These are phyloP conservation scores for Calendula officinalis DNA, from an alignment of 129 eudicot species.

Conservation along the genomic window DNA sequence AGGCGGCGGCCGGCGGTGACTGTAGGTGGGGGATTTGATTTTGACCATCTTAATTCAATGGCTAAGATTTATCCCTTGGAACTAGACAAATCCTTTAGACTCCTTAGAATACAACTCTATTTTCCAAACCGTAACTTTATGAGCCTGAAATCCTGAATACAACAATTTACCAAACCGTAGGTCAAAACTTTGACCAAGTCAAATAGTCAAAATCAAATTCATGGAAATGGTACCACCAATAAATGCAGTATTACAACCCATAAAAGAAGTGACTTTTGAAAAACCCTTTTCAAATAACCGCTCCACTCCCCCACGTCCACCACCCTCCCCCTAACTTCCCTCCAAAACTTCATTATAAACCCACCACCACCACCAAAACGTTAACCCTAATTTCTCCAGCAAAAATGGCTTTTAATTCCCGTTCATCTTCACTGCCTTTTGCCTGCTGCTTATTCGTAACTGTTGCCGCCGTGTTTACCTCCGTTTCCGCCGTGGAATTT, in stretches of 20 bases:
- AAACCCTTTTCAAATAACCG: constrained; percentile 11
- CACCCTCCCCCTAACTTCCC: constrained; percentile 18
- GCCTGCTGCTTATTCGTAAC: constrained; percentile 7
- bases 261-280: not conserved
- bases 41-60: no score
- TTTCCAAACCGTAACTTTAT: no score
- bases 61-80: no score
- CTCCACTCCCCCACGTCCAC: constrained; percentile 33
- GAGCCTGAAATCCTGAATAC: no score
- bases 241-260: not conserved
- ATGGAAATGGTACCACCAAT: constrained; percentile 3
- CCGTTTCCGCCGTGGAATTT: constrained; percentile 31
- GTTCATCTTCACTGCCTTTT: not conserved
- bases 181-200: constrained; percentile 8
- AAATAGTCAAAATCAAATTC: not conserved
- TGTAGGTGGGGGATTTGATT: no score
- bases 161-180: not conserved
- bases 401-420: constrained; percentile 16
- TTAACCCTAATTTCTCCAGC: not conserved
- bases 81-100: no score
- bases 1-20: no score
- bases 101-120: no score
- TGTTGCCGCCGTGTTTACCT: not conserved
- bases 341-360: constrained; percentile 26
- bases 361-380: constrained; percentile 6